Percentiles rank a stretch among this genome's conserved stretches.
Evolutionary conservation across 805 yeast species (phyloP).

Genomic region (Wickerhamomyces mucosus): DNA sequence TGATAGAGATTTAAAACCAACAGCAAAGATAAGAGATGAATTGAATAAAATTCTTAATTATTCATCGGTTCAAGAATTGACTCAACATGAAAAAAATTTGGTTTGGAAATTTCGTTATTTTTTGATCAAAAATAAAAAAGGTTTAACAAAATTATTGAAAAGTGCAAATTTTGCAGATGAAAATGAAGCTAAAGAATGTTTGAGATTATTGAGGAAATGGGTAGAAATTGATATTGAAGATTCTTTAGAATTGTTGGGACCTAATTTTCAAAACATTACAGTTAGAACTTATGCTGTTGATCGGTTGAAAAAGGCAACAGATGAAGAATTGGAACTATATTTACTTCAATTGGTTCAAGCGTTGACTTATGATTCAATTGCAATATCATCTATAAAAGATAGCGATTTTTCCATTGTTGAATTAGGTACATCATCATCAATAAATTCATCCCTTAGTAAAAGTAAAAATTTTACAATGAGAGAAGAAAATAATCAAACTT

Average conservation of each 20-base stretch:
- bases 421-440: slow-evolving; percentile 17
- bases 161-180: slow-evolving; percentile 86
- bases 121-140: slow-evolving; percentile 54
- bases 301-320: slow-evolving; percentile 66
- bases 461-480: not conserved
- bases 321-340: slow-evolving; percentile 72
- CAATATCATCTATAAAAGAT: slow-evolving; percentile 6
- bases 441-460: slow-evolving; percentile 4
- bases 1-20: slow-evolving; percentile 83
- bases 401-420: slow-evolving; percentile 32
- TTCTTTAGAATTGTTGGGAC: slow-evolving; percentile 78
- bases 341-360: slow-evolving; percentile 89
- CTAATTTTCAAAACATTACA: slow-evolving; percentile 59
- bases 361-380: slow-evolving; percentile 56
- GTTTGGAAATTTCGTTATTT: slow-evolving; percentile 90
- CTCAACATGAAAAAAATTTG: slow-evolving; percentile 75
- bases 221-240: slow-evolving; percentile 76
- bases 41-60: slow-evolving; percentile 57
- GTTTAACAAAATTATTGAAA: slow-evolving; percentile 74
- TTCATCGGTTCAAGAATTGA: slow-evolving; percentile 76
- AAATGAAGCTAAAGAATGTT: slow-evolving; percentile 68
- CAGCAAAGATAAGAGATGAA: slow-evolving; percentile 71
- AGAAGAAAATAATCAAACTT: not conserved
- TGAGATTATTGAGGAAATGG: slow-evolving; percentile 60
- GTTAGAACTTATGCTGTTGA: slow-evolving; percentile 86